Percentiles rank a stretch among this genome's conserved stretches.
Evolutionary conservation across 345 rosid species (phyloP).

Genomic region (Clarkia xantiana): DNA sequence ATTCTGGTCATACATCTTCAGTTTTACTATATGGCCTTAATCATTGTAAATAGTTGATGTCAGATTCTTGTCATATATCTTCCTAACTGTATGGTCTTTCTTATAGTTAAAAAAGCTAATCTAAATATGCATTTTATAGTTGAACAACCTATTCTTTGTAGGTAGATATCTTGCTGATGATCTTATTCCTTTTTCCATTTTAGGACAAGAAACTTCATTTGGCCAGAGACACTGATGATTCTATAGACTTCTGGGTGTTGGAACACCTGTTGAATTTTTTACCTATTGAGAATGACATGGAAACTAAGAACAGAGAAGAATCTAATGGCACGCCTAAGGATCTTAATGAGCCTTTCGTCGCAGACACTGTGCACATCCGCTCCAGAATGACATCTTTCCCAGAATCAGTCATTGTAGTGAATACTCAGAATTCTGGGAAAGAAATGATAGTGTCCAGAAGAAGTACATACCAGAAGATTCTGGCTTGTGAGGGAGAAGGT

Average conservation of each 20-base stretch:
- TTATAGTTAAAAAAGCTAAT: too few relatives aligned
- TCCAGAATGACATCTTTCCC: conserved; percentile 20
- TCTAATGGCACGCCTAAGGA: conserved; percentile 11
- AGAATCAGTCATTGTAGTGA: conserved; percentile 40
- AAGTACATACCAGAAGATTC: conserved; percentile 63
- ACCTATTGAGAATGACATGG: conserved; percentile 24
- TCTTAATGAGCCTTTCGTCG: conserved; percentile 15
- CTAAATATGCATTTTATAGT: too few relatives aligned
- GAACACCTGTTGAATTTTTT: conserved; percentile 26
- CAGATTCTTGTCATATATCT: too few relatives aligned
- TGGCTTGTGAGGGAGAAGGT: conserved; percentile 77
- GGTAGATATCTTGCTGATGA: too few relatives aligned
- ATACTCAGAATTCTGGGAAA: conserved; percentile 58
- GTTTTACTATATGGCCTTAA: too few relatives aligned
- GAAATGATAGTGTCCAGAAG: conserved; percentile 84
- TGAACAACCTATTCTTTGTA: too few relatives aligned
- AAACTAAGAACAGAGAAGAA: conserved; percentile 14
- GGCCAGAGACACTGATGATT: conserved; percentile 10
- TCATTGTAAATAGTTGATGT: too few relatives aligned
- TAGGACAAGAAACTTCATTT: background rate
- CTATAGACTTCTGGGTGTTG: conserved; percentile 18
- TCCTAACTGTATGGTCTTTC: too few relatives aligned
- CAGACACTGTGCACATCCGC: conserved; percentile 23
- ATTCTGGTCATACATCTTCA: too few relatives aligned
- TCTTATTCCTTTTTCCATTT: background rate